A percentile compares a stretch with the other conserved stretches of the same genome.
phyloP scores from a whole-genome alignment of 208 protist species.

The Trypanosomatidae sp. region DNA sequence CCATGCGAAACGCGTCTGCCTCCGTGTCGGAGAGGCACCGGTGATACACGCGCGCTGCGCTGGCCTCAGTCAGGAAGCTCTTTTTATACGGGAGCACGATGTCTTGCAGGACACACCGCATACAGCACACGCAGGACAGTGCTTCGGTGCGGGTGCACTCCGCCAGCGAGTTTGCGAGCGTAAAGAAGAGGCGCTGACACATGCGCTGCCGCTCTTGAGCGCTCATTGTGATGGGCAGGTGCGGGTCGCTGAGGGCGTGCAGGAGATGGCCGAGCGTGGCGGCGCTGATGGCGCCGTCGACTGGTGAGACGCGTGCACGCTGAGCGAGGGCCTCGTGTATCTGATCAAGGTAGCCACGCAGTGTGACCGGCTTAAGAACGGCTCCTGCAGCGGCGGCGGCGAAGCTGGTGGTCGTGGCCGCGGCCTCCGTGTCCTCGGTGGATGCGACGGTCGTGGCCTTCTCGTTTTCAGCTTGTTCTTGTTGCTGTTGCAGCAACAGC shows the following conservation, averaged over 20 bases:
- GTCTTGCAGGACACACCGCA: slow-evolving; percentile 39
- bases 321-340: slow-evolving; percentile 34
- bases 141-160: slow-evolving; percentile 33
- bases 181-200: slow-evolving; percentile 33
- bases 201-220: slow-evolving; percentile 24
- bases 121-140: slow-evolving; percentile 24
- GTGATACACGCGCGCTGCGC: slow-evolving; percentile 10
- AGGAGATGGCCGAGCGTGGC: slow-evolving; percentile 42
- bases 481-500: slow-evolving; percentile 12
- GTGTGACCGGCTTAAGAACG: slow-evolving; percentile 5
- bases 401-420: neutral
- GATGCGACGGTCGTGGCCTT: neutral
- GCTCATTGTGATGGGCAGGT: slow-evolving; percentile 13
- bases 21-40: slow-evolving; percentile 30
- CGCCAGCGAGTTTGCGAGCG: slow-evolving; percentile 21
- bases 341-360: slow-evolving; percentile 43
- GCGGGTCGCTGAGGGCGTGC: slow-evolving; percentile 16
- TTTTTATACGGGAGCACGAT: slow-evolving; percentile 59
- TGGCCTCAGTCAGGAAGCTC: slow-evolving; percentile 24
- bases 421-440: slow-evolving; percentile 12
- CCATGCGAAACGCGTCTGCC: slow-evolving; percentile 41
- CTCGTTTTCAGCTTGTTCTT: neutral
- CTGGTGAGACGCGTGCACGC: slow-evolving; percentile 49
- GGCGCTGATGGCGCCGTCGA: slow-evolving; percentile 50
- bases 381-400: neutral